Evolutionary conservation across 345 rosid species (phyloP).

Genomic region (Brassica juncea): DNA sequence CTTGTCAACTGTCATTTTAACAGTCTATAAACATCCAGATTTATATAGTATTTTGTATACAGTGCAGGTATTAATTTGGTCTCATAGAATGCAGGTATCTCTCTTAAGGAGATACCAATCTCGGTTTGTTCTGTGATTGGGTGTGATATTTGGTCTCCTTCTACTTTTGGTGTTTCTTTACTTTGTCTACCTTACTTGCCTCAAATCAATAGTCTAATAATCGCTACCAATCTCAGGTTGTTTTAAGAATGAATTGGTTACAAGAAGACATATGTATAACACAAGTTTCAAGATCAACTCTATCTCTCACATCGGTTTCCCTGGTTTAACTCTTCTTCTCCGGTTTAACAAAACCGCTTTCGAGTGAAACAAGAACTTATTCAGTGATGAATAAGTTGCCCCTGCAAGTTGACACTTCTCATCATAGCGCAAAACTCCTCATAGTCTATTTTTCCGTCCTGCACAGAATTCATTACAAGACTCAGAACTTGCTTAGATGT

Average conservation of each 20-base stretch:
- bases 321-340: neutral
- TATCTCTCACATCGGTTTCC: neutral
- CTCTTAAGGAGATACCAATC: neutral
- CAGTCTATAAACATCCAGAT: neutral
- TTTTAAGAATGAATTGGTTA: neutral
- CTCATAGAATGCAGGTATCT: neutral
- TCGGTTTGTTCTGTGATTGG: neutral
- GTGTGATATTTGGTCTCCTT: neutral
- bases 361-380: neutral
- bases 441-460: constrained; percentile 86
- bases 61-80: neutral
- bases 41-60: neutral
- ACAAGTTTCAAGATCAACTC: neutral
- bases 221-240: neutral
- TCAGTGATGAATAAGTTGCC: constrained; percentile 35
- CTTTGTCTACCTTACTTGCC: neutral
- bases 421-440: constrained; percentile 88
- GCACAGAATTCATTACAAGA: constrained; percentile 10
- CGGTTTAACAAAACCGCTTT: neutral
- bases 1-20: neutral
- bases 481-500: neutral
- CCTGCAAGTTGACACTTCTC: constrained; percentile 57
- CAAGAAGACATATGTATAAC: neutral
- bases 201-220: neutral
- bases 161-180: neutral